These are phyloP conservation scores for Pistacia integerrima DNA, from an alignment of 345 rosid species.

Conservation along the genomic window DNA sequence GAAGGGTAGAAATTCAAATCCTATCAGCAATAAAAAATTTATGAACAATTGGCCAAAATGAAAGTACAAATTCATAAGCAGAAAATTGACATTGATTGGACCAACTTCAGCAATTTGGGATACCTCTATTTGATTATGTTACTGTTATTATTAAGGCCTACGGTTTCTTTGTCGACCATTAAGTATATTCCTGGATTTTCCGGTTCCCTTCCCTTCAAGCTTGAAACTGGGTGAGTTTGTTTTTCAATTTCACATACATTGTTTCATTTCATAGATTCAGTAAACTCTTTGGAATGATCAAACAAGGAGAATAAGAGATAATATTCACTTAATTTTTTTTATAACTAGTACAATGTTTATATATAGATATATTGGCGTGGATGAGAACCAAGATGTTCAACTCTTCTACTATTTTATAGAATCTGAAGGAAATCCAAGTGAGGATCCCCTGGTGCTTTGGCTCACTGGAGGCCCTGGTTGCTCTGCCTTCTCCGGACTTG, in stretches of 20 bases:
- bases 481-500: conserved; percentile 34
- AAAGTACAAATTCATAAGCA: neutral
- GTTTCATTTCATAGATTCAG: neutral
- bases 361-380: conserved; percentile 38
- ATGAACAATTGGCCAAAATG: neutral
- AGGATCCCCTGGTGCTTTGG: conserved; percentile 42
- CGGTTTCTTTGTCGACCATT: conserved; percentile 27
- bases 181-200: conserved; percentile 46
- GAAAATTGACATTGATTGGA: neutral
- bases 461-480: conserved; percentile 45
- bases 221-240: conserved; percentile 46
- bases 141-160: neutral
- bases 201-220: conserved; percentile 51
- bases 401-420: conserved; percentile 41
- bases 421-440: conserved; percentile 32
- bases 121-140: neutral
- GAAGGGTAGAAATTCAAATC: neutral
- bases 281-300: neutral
- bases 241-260: neutral
- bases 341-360: neutral
- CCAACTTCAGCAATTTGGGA: neutral
- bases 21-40: neutral
- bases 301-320: neutral
- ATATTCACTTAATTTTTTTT: neutral
- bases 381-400: conserved; percentile 34